Conservation (phyloP, 345 rosid genomes). For the Acer saccharum region DNA sequence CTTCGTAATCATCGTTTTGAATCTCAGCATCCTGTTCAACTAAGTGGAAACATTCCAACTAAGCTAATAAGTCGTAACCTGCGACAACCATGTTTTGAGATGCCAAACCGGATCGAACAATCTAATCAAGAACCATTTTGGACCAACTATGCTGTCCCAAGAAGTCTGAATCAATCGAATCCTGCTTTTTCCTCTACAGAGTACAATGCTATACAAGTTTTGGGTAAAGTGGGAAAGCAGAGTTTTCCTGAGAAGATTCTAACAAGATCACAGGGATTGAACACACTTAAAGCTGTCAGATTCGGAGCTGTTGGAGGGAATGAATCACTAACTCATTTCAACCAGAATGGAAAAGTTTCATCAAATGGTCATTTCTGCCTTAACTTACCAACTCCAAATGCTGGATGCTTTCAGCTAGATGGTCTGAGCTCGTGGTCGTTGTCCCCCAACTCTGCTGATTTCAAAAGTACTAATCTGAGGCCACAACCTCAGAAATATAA, state of each 20-base stretch:
- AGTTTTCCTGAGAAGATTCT: conserved; percentile 63
- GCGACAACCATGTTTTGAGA: conserved; percentile 51
- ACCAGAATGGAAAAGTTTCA: conserved; percentile 42
- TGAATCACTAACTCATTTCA: conserved; percentile 36
- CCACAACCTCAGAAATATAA: conserved; percentile 49
- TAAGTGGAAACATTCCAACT: conserved; percentile 28
- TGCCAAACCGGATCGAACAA: conserved; percentile 43
- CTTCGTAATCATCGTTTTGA: conserved; percentile 38
- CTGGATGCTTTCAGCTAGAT: conserved; percentile 42
- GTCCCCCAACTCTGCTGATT: conserved; percentile 25
- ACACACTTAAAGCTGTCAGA: conserved; percentile 49
- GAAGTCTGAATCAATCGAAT: conserved; percentile 40
- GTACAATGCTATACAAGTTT: conserved; percentile 26
- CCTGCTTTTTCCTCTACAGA: conserved; percentile 30
- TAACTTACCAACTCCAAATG: conserved; percentile 32
- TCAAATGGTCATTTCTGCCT: conserved; percentile 42
- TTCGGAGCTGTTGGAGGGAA: conserved; percentile 48
- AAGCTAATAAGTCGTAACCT: conserved; percentile 29
- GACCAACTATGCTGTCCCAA: conserved; percentile 36
- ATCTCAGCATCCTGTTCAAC: conserved; percentile 42
- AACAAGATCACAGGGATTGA: conserved; percentile 58
- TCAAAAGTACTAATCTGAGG: conserved; percentile 39
- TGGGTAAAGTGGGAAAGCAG: conserved; percentile 44
- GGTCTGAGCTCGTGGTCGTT: conserved; percentile 40
- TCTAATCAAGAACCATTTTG: conserved; percentile 50